Evolutionary conservation across 352 stramenopile species (phyloP).

Genomic region (Paralagenidium karlingii): DNA sequence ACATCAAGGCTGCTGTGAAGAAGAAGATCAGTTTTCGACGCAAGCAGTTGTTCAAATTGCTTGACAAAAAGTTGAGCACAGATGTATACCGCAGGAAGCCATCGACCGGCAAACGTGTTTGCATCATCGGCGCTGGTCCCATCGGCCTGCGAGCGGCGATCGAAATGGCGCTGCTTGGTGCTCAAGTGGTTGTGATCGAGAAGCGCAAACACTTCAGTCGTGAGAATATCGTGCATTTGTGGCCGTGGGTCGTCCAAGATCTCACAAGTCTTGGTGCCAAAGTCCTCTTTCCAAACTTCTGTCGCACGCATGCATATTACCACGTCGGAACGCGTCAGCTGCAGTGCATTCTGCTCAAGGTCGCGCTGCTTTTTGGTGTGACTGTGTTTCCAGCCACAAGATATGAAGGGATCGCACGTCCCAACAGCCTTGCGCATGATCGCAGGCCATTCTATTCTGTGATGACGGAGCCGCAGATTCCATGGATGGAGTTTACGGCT

Average conservation of each 20-base stretch:
- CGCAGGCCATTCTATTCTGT: constrained; percentile 60
- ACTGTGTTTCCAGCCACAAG: constrained; percentile 45
- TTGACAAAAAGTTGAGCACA: constrained; percentile 35
- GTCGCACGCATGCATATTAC: constrained; percentile 70
- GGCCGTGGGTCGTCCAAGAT: constrained; percentile 74
- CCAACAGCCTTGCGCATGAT: constrained; percentile 37
- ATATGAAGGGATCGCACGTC: constrained; percentile 37
- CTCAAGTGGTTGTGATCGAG: constrained; percentile 62
- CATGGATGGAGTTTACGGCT: constrained; percentile 65
- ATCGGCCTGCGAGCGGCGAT: constrained; percentile 63
- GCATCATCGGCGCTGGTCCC: constrained; percentile 59
- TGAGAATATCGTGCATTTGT: constrained; percentile 78
- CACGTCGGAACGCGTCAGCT: constrained; percentile 80
- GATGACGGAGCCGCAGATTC: constrained; percentile 58
- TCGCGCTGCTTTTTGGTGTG: constrained; percentile 57
- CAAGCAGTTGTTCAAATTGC: constrained; percentile 62
- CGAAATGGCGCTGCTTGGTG: constrained; percentile 53
- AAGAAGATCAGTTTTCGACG: constrained; percentile 56
- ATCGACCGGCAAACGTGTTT: constrained; percentile 53
- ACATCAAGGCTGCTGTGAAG: constrained; percentile 43
- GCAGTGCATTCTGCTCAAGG: constrained; percentile 76
- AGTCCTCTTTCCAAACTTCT: constrained; percentile 71
- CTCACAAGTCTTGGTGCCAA: constrained; percentile 69
- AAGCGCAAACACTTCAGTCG: constrained; percentile 73
- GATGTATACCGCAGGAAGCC: constrained; percentile 45